Percentiles rank a stretch among this genome's conserved stretches.
Conservation (phyloP, 1,284 basidiomycete species). For the Ceratobasidium sp. region DNA sequence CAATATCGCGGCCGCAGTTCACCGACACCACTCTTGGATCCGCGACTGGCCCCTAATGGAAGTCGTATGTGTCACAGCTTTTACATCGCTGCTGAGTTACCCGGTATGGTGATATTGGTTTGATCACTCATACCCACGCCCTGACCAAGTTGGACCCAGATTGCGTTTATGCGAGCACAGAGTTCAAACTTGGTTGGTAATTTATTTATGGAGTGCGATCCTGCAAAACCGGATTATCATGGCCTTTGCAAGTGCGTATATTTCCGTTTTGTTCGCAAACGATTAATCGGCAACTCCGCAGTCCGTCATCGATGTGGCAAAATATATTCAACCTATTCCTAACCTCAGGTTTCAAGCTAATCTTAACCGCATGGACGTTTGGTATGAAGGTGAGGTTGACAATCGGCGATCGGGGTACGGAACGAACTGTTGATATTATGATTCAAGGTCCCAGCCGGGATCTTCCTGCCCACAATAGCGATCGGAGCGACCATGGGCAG, state of each 20-base stretch:
- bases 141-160: slow-evolving; percentile 46
- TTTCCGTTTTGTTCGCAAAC: slow-evolving; percentile 10
- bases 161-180: slow-evolving; percentile 67
- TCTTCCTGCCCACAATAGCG: slow-evolving; percentile 74
- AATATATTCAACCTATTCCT: slow-evolving; percentile 70
- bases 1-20: slow-evolving; percentile 68
- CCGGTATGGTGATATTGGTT: slow-evolving; percentile 55
- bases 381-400: slow-evolving; percentile 76
- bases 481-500: slow-evolving; percentile 74
- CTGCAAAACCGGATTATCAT: slow-evolving; percentile 67
- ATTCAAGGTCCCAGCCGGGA: slow-evolving; percentile 69
- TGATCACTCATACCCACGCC: not conserved
- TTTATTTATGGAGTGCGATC: slow-evolving; percentile 74
- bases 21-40: slow-evolving; percentile 62
- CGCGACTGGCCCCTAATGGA: slow-evolving; percentile 68
- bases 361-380: slow-evolving; percentile 74
- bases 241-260: slow-evolving; percentile 71
- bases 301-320: slow-evolving; percentile 66
- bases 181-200: slow-evolving; percentile 73
- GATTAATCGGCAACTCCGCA: slow-evolving; percentile 44
- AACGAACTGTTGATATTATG: not conserved
- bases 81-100: slow-evolving; percentile 73
- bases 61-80: slow-evolving; percentile 64
- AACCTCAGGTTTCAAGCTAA: slow-evolving; percentile 65
- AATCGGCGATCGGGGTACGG: too few relatives aligned